Conservation (phyloP, 2,329 filamentous ascomycete genomes). For the Neofusicoccum parvum region DNA sequence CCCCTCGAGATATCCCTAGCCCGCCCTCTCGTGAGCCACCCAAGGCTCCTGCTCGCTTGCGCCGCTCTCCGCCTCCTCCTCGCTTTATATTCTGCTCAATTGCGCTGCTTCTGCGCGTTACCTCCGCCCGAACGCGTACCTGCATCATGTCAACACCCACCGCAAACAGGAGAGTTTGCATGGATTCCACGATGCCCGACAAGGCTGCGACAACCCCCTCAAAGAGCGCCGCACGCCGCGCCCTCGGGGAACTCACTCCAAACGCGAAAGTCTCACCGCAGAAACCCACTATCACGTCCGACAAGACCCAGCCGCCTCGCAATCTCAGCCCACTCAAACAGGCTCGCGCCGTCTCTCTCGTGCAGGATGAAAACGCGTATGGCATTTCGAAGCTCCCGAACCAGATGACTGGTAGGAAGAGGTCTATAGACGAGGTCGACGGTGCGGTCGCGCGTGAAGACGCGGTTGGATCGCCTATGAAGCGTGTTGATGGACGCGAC, state of each 20-base stretch:
- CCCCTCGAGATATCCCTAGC: background rate
- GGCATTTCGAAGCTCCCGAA: background rate
- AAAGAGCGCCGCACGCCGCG: slow-evolving; percentile 36
- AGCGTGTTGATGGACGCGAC: slow-evolving; percentile 17
- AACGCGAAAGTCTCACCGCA: slow-evolving; percentile 26
- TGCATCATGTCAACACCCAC: slow-evolving; percentile 21
- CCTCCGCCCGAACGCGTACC: slow-evolving; percentile 14
- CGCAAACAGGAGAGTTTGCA: slow-evolving; percentile 11
- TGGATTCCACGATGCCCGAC: background rate
- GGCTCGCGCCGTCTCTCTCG: slow-evolving; percentile 29
- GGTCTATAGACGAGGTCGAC: slow-evolving; percentile 40
- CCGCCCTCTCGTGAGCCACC: background rate
- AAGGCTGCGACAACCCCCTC: slow-evolving; percentile 30
- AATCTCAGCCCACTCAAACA: slow-evolving; percentile 41
- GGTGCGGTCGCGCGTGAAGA: slow-evolving; percentile 28
- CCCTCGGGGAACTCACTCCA: slow-evolving; percentile 37
- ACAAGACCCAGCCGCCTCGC: slow-evolving; percentile 29
- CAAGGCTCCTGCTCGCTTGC: background rate
- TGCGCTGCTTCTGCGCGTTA: background rate
- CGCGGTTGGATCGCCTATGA: background rate
- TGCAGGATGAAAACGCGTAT: slow-evolving; percentile 35
- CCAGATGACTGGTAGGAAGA: slow-evolving; percentile 32
- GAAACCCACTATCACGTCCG: slow-evolving; percentile 33
- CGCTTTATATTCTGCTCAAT: background rate
- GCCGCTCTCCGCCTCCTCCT: background rate